Percentiles rank a stretch among this genome's conserved stretches.
These are phyloP conservation scores for Dactylonectria estremocensis DNA, from an alignment of 2,329 filamentous ascomycete genomes.

Conservation along the genomic window DNA sequence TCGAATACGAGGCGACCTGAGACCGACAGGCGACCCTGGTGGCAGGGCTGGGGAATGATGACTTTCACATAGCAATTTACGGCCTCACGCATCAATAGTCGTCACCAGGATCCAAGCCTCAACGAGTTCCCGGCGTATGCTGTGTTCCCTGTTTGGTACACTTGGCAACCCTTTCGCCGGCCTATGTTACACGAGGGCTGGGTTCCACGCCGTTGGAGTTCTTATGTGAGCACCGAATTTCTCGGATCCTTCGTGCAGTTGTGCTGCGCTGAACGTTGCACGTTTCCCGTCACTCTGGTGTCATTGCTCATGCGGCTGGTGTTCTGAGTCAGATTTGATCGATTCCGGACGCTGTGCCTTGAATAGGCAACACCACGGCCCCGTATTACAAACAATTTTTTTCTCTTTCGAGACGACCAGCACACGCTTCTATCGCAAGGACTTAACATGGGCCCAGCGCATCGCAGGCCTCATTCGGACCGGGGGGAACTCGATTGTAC, in stretches of 20 bases:
- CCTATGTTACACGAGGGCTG: conserved; percentile 24
- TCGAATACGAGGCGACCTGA: conserved; percentile 18
- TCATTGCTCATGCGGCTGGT: conserved; percentile 3
- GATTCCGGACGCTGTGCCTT: conserved; percentile 5
- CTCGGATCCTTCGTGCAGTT: conserved; percentile 20
- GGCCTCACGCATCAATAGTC: conserved; percentile 26
- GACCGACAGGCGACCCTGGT: conserved; percentile 12
- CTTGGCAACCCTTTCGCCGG: conserved; percentile 23
- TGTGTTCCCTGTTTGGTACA: conserved; percentile 9
- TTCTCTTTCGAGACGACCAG: conserved; percentile 15
- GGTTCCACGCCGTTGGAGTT: conserved; percentile 29
- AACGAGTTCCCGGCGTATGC: conserved; percentile 20
- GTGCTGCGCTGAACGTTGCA: conserved; percentile 7
- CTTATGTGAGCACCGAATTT: conserved; percentile 20
- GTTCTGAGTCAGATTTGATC: conserved; percentile 33
- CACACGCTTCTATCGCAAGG: conserved; percentile 20
- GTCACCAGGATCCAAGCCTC: conserved; percentile 23
- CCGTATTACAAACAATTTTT: conserved; percentile 23
- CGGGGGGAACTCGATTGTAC: conserved; percentile 21
- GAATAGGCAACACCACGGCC: conserved; percentile 25
- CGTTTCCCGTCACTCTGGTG: conserved; percentile 12
- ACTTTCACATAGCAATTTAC: conserved; percentile 21
- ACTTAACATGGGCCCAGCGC: conserved; percentile 7
- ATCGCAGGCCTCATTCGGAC: conserved; percentile 26
- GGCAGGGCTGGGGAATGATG: conserved; percentile 6